phyloP scores from a whole-genome alignment of 768 basidiomycete species.

The Lactarius tabidus region DNA sequence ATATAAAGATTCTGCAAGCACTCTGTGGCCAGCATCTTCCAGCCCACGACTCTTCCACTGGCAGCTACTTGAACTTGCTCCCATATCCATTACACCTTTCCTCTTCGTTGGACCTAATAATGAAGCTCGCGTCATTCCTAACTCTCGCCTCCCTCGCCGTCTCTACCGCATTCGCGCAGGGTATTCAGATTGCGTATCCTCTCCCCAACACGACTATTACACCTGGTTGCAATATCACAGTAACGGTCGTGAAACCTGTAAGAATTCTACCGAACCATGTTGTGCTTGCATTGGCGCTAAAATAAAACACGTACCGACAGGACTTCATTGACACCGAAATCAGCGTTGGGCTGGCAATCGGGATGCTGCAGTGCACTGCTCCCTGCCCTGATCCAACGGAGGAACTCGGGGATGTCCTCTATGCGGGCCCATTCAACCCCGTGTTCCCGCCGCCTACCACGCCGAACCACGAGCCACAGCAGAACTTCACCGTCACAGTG shows the following conservation, averaged over 20 bases:
- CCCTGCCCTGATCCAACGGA: conserved; percentile 27
- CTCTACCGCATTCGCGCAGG: conserved; percentile 31
- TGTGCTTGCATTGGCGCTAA: background rate
- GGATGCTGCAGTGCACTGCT: conserved; percentile 31
- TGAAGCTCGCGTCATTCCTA: conserved; percentile 24
- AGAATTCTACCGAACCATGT: background rate
- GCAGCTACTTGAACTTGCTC: conserved; percentile 29
- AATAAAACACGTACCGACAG: no score
- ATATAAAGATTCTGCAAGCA: conserved; percentile 15
- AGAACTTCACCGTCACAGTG: conserved; percentile 32
- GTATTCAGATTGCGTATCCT: conserved; percentile 33
- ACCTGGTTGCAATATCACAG: conserved; percentile 32
- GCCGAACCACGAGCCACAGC: conserved; percentile 26
- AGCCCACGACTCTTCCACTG: background rate
- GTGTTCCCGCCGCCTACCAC: conserved; percentile 22
- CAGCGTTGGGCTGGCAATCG: conserved; percentile 34
- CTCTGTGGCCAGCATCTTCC: background rate
- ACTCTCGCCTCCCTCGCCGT: conserved; percentile 26
- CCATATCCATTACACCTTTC: background rate
- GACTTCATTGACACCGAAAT: background rate
- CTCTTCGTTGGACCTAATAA: background rate
- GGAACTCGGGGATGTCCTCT: conserved; percentile 32
- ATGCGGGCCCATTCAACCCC: conserved; percentile 32
- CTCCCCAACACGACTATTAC: conserved; percentile 25
- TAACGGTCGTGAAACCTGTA: conserved; percentile 36